phyloP scores from a whole-genome alignment of 352 stramenopile species.

The Phytophthora chlamydospora region DNA sequence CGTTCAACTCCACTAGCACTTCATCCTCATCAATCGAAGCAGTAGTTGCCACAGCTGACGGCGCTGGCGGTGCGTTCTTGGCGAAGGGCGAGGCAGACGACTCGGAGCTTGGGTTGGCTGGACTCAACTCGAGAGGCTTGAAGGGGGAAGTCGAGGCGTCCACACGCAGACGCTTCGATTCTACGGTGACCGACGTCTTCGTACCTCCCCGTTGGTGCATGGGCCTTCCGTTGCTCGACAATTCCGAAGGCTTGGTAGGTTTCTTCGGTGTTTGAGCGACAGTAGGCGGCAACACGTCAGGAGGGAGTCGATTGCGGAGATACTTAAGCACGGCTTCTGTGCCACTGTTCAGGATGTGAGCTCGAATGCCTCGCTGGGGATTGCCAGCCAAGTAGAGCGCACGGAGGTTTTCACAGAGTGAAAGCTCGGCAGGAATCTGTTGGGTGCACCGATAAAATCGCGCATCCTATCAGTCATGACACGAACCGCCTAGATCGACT shows the following conservation, averaged over 20 bases:
- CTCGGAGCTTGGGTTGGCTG: slow-evolving; percentile 7
- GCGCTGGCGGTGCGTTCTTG: slow-evolving; percentile 10
- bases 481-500: not conserved
- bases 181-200: slow-evolving; percentile 21
- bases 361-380: slow-evolving; percentile 73
- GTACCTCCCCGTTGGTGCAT: slow-evolving; percentile 10
- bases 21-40: slow-evolving; percentile 25
- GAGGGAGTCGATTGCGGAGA: slow-evolving; percentile 63
- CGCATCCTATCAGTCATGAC: not conserved
- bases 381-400: slow-evolving; percentile 74
- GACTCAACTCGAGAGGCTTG: slow-evolving; percentile 17
- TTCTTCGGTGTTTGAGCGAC: slow-evolving; percentile 16
- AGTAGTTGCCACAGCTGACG: not conserved
- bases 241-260: slow-evolving; percentile 17
- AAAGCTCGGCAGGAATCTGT: slow-evolving; percentile 75
- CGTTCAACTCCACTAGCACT: slow-evolving; percentile 40
- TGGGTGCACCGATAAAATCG: slow-evolving; percentile 4
- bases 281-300: slow-evolving; percentile 27
- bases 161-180: slow-evolving; percentile 41
- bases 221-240: slow-evolving; percentile 12
- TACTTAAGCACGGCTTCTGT: slow-evolving; percentile 79
- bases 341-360: slow-evolving; percentile 69
- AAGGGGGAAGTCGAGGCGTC: slow-evolving; percentile 28
- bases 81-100: slow-evolving; percentile 11
- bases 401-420: slow-evolving; percentile 60